Base-by-base conservation (phyloP, 768 basidiomycete genomes). In the Tulasnella sp. region DNA sequence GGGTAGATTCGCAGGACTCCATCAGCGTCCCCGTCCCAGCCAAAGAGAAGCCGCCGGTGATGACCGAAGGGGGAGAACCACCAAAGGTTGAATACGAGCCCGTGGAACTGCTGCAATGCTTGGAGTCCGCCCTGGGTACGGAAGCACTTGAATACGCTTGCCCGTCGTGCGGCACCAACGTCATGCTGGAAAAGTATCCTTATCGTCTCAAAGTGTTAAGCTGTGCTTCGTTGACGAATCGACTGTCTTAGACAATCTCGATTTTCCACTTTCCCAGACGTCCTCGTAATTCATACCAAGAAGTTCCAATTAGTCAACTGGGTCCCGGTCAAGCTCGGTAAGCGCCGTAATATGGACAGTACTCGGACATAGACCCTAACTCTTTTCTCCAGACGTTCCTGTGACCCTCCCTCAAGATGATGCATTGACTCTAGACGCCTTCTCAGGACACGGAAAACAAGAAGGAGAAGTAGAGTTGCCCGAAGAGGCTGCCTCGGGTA, bases 291-390 rank as follows among this genome's bases (percentile, higher is more conserved):
- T 1, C 95, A 97, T 75, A 89, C 94, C 52, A 92, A 91, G 78
- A 96, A 96, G 77, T 98, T 97, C 82, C 92, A 95, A 79, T 85
- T 96, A 4, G 90, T 94, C 52, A 94, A 94, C 76, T 98, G 97
- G 97, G 93, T 99, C 0, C 97, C 97, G 0, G 85, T 90, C 3
- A 99, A 99, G 80, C 84, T 98, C 35, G 93, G 94, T 94, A 74
- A 19, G 87, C 75, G 73, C 78, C 7, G 14, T 29, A 34, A 67
- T n/a, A 39, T 6, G 19, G 16, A 62, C 5, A 44, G n/a, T 75
- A 7, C 22, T 62, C 19, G 19, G 14, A 52, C 8, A 14, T 26
- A 32, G 11, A 41, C 19, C 12, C 73, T 72, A 37, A 73, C 34
- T 37, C 22, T 4, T 62, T 29, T 36, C 8, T 42, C 35, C 36